Percentiles rank a stretch among this genome's conserved stretches.
Evolutionary conservation across 2,329 filamentous ascomycete species (phyloP).

Genomic region (Claviceps sp.): DNA sequence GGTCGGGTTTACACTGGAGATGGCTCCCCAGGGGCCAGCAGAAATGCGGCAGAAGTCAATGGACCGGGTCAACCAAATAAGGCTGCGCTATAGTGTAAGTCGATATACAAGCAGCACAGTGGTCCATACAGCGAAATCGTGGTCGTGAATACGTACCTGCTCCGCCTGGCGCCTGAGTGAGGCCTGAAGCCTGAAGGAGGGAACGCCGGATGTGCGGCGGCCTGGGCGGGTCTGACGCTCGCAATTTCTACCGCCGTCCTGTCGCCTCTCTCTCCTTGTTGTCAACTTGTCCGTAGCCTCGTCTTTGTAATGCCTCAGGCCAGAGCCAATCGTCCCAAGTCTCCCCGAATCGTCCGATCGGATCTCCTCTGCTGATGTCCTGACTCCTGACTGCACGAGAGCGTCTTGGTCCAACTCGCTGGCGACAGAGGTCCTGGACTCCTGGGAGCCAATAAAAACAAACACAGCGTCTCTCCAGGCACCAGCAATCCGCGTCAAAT

Average conservation of each 20-base stretch:
- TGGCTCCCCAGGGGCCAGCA: conserved; percentile 1
- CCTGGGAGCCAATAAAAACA: background rate
- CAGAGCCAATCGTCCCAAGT: background rate
- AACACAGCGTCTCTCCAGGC: background rate
- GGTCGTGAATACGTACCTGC: conserved; percentile 1
- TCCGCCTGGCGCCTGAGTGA: background rate
- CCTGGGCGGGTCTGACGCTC: background rate
- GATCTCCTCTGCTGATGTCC: background rate
- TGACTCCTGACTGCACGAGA: background rate
- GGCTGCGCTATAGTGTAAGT: background rate
- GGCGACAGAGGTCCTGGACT: background rate
- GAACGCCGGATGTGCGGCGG: conserved; percentile 3
- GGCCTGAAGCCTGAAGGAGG: background rate
- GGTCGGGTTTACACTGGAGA: conserved; percentile 6
- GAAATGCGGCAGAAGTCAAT: conserved; percentile 7
- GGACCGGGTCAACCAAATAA: conserved; percentile 2
- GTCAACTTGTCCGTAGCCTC: background rate
- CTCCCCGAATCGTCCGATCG: background rate
- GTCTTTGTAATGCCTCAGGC: background rate
- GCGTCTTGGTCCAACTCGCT: background rate
- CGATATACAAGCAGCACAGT: background rate
- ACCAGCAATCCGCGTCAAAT: background rate
- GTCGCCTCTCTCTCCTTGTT: background rate
- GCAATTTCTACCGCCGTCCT: background rate
- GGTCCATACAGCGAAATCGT: background rate